phyloP scores from a whole-genome alignment of 1,284 basidiomycete genomes.

The Flammula alnicola region DNA sequence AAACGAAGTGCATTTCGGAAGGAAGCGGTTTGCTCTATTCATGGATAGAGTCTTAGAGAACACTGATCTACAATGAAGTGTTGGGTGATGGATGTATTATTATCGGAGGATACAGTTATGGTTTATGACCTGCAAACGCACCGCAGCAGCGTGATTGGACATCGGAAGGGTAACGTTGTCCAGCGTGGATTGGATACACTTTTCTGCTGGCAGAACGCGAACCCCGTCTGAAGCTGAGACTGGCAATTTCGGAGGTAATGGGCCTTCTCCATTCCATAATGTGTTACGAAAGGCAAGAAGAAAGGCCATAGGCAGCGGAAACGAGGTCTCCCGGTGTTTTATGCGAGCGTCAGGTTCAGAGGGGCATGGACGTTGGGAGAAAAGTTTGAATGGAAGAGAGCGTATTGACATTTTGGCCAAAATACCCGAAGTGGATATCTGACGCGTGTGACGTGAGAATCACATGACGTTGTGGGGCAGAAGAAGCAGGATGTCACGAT shows the following conservation, averaged over 20 bases:
- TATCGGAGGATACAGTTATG: constrained; percentile 12
- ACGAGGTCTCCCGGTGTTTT: too few species aligned
- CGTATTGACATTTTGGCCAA: too few species aligned
- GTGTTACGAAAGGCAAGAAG: not conserved
- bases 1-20: too few species aligned
- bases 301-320: too few species aligned
- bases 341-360: too few species aligned
- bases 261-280: not conserved
- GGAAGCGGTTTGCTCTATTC: too few species aligned
- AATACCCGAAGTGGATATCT: not conserved
- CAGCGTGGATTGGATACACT: not conserved
- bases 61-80: not conserved
- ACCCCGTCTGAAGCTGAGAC: not conserved
- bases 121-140: constrained; percentile 12
- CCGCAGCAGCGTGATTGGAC: constrained; percentile 20
- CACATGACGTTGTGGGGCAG: constrained; percentile 23
- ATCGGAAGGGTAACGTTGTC: constrained; percentile 15
- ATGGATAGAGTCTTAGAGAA: not conserved
- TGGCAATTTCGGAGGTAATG: not conserved
- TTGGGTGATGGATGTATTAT: constrained; percentile 7
- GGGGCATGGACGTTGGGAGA: not conserved
- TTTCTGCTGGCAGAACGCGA: not conserved
- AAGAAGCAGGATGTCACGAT: constrained; percentile 19
- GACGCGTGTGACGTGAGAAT: constrained; percentile 15
- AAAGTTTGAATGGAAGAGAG: not conserved